Evolutionary conservation across 1,284 basidiomycete genomes (phyloP), one percentile per base, ranked within the genome.

Genomic region (Trichosporon coremiiforme): DNA sequence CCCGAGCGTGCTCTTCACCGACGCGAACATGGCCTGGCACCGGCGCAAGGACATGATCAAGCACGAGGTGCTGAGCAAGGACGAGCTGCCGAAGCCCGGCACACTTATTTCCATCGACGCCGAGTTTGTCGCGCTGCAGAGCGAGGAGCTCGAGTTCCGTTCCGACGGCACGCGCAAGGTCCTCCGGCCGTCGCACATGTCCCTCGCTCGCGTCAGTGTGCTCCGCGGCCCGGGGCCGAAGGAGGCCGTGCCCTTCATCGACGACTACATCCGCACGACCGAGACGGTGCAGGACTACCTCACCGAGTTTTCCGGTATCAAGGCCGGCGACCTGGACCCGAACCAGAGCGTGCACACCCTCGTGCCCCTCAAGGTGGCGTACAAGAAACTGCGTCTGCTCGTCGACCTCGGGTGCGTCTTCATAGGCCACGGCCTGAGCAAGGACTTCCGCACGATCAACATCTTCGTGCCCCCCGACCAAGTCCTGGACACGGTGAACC

Each of bases 401-500:
- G 95, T 99, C 9, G 96, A 99, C 79, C 87, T 91, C 22, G 95
- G 95, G 6, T 99, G 97, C 79, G 91, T 95, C 73, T 99, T 99
- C 78, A 92, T 99, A 68, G 97, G 97, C 0, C 96, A 99, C 77
- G 97, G 97, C 0, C 87, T 99, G n/a, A 92, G 93, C n/a, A 98
- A 98, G 81, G 97, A 99, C 83, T 98, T 99, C 84, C 88, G 97
- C 12, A 99, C 97, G 70, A 98, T 99, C 85, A 99, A 99, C 82
- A 94, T 99, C 65, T 95, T 91, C 78, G 94, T 99, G 6, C 96
- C 97, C 0, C 93, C 94, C 0, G 89, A 91, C 4, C 95, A 97
- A 82, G 95, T 99, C 64, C 91, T 97, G 71, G 96, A 99, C 80
- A 99, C 97, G 0, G 96, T 99, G 69, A 93, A 96, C 81, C 86